phyloP scores from a whole-genome alignment of 2,329 filamentous ascomycete genomes.

The Hirsutella thompsonii region DNA sequence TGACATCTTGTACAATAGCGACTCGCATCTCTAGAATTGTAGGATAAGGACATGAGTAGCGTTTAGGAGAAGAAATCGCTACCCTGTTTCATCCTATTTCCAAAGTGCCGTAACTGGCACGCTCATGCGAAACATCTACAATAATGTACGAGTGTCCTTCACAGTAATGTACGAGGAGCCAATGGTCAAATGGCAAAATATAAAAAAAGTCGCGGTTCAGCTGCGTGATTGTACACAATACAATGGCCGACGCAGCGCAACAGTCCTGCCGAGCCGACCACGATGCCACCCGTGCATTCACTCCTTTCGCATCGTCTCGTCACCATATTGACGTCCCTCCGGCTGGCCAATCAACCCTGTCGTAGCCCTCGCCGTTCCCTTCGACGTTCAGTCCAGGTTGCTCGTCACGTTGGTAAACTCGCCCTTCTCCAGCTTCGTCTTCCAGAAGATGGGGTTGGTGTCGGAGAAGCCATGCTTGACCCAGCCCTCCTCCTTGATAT shows the following conservation, averaged over 20 bases:
- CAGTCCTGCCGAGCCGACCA: not conserved
- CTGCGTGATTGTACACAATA: conserved; percentile 5
- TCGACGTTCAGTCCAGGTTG: conserved; percentile 35
- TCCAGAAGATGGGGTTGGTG: conserved; percentile 99
- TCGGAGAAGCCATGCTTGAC: conserved; percentile 97
- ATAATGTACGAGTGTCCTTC: too few species aligned
- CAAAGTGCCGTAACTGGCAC: too few species aligned
- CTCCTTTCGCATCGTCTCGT: not conserved
- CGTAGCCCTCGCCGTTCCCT: not conserved
- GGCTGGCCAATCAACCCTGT: too few species aligned
- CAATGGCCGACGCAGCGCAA: not conserved
- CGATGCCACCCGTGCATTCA: not conserved
- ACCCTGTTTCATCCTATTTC: too few species aligned
- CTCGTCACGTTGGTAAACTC: conserved; percentile 95
- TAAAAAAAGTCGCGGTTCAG: not conserved
- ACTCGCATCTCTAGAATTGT: too few species aligned
- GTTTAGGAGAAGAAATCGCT: too few species aligned
- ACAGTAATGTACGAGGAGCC: too few species aligned
- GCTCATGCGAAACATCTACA: too few species aligned
- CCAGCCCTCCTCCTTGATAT: conserved; percentile 98
- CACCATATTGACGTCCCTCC: too few species aligned
- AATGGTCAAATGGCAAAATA: not conserved
- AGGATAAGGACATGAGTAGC: too few species aligned
- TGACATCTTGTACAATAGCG: too few species aligned
- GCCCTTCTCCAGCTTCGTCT: conserved; percentile 95